Evolutionary conservation across 2,329 filamentous ascomycete species (phyloP).

Genomic region (Aspergillus puulaauensis): DNA sequence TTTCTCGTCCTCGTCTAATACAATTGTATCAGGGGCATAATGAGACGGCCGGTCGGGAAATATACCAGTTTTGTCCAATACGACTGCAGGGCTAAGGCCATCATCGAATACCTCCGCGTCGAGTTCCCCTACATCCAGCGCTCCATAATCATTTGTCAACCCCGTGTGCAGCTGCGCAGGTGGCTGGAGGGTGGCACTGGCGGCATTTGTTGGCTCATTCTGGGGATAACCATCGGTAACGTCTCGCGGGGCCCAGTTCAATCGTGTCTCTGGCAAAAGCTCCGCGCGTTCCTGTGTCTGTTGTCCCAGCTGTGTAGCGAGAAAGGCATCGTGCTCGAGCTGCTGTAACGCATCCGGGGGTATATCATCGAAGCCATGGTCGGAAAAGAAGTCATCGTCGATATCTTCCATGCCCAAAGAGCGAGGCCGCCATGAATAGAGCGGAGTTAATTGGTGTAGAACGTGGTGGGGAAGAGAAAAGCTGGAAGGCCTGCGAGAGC

Average conservation of each 20-base stretch:
- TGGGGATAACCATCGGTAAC: not conserved
- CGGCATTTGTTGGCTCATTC: conserved; percentile 7
- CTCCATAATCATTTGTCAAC: conserved; percentile 42
- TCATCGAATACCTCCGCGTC: conserved; percentile 46
- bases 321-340: conserved; percentile 47
- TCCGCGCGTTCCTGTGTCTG: conserved; percentile 13
- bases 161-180: conserved; percentile 33
- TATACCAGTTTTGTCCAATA: conserved; percentile 13
- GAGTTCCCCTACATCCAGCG: conserved; percentile 44
- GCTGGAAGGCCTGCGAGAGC: not conserved
- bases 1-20: conserved; percentile 24
- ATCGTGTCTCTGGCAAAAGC: conserved; percentile 2
- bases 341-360: conserved; percentile 43
- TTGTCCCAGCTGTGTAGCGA: conserved; percentile 41
- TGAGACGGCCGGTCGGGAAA: conserved; percentile 8
- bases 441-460: not conserved
- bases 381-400: conserved; percentile 50
- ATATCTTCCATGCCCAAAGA: conserved; percentile 46
- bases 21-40: conserved; percentile 15
- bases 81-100: conserved; percentile 15
- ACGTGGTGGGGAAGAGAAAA: conserved; percentile 9
- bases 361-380: conserved; percentile 47
- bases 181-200: conserved; percentile 23
- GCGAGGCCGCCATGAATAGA: conserved; percentile 35
- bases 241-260: conserved; percentile 1